Percentiles rank a stretch among this genome's conserved stretches.
phyloP scores from a whole-genome alignment of 768 basidiomycete species.

The Lactarius hengduanensis region DNA sequence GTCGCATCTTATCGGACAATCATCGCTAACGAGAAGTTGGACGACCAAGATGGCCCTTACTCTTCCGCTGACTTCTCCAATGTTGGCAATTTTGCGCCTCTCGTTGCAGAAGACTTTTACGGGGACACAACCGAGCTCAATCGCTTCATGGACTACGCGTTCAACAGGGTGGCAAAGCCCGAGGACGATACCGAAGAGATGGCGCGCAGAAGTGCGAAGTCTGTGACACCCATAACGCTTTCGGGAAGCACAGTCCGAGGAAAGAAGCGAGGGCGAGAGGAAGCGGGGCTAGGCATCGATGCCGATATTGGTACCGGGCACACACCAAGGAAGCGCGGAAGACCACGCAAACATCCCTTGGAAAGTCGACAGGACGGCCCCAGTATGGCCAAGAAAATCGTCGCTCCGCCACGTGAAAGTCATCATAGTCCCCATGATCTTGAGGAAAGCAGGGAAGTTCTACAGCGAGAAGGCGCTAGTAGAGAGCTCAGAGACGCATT shows the following conservation, averaged over 20 bases:
- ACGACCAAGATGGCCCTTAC: conserved; percentile 46
- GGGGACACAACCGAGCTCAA: conserved; percentile 41
- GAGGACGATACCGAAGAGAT: conserved; percentile 14
- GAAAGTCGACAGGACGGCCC: conserved; percentile 29
- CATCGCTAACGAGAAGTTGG: conserved; percentile 63
- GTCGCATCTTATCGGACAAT: conserved; percentile 63
- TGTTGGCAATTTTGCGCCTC: conserved; percentile 53
- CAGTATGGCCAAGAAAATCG: conserved; percentile 13
- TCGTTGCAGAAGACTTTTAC: conserved; percentile 57
- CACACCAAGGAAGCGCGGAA: conserved; percentile 40
- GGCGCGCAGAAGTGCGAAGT: conserved; percentile 30
- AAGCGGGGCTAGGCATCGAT: conserved; percentile 27
- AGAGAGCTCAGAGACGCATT: not conserved
- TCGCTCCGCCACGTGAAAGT: not conserved
- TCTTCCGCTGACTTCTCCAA: conserved; percentile 46
- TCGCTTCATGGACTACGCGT: conserved; percentile 52
- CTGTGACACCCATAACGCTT: conserved; percentile 2
- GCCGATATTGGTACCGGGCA: not conserved
- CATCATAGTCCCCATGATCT: not conserved
- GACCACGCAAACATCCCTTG: conserved; percentile 33
- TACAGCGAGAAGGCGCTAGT: not conserved
- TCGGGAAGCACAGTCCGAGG: conserved; percentile 35
- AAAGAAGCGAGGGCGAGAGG: conserved; percentile 39
- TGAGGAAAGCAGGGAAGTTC: not conserved
- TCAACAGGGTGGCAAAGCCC: conserved; percentile 29